A percentile compares a stretch with the other conserved stretches of the same genome.
phyloP scores from a whole-genome alignment of 1,284 basidiomycete species.

The Volvariella volvacea region DNA sequence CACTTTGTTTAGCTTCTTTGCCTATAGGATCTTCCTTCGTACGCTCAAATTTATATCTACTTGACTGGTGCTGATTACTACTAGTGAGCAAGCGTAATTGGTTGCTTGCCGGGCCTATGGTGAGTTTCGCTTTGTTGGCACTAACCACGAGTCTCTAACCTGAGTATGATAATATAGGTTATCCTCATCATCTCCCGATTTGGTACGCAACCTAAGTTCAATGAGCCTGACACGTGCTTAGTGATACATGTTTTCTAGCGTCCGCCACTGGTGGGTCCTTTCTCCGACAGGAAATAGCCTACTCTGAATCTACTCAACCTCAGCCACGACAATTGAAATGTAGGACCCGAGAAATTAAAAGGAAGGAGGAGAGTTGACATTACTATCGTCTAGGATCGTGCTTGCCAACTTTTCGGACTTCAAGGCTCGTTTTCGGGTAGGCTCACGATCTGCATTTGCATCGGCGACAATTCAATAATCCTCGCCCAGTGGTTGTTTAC shows the following conservation, averaged over 20 bases:
- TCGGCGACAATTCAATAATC: too few relatives aligned
- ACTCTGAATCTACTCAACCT: not conserved
- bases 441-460: too few relatives aligned
- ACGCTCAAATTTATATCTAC: slow-evolving; percentile 8
- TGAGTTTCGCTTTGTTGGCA: slow-evolving; percentile 14
- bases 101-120: slow-evolving; percentile 29
- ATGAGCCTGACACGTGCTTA: not conserved
- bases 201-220: not conserved
- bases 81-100: slow-evolving; percentile 34
- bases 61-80: not conserved
- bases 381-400: slow-evolving; percentile 24
- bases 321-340: slow-evolving; percentile 18
- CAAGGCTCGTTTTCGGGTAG: slow-evolving; percentile 20
- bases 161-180: not conserved
- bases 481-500: slow-evolving; percentile 48
- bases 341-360: too few relatives aligned
- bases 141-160: slow-evolving; percentile 17
- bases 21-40: slow-evolving; percentile 32
- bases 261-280: not conserved
- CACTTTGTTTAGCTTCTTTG: slow-evolving; percentile 23
- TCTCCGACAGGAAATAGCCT: not conserved
- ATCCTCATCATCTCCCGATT: not conserved
- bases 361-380: too few relatives aligned
- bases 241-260: not conserved
- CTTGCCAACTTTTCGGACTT: slow-evolving; percentile 20